Conservation (phyloP, 805 yeast species). For the Candida insectalens region DNA sequence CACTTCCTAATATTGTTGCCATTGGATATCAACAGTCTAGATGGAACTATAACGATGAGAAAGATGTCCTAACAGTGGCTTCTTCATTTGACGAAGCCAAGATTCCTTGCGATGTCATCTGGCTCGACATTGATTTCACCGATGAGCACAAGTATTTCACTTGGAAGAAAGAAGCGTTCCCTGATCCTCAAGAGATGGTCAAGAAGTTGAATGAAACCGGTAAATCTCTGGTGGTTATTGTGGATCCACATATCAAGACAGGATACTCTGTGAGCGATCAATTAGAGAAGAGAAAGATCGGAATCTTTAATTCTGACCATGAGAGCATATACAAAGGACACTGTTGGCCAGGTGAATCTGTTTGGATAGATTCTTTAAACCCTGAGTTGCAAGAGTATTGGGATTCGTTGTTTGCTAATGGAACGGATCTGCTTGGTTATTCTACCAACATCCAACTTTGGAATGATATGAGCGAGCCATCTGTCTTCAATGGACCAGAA, state of each 20-base stretch:
- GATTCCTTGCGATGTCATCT: slow-evolving; percentile 84
- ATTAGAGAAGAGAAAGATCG: slow-evolving; percentile 37
- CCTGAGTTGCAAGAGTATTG: slow-evolving; percentile 54
- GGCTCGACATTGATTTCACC: slow-evolving; percentile 94
- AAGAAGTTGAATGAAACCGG: slow-evolving; percentile 56
- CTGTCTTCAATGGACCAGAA: slow-evolving; percentile 92
- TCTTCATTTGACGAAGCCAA: slow-evolving; percentile 58
- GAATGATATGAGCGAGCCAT: slow-evolving; percentile 99
- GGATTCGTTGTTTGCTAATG: slow-evolving; percentile 40
- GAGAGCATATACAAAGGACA: slow-evolving; percentile 58
- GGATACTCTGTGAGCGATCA: slow-evolving; percentile 56
- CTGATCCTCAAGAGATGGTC: slow-evolving; percentile 66
- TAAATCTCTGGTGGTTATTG: slow-evolving; percentile 71
- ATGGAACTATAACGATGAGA: slow-evolving; percentile 91
- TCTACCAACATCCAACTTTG: slow-evolving; percentile 71
- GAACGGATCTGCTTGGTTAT: slow-evolving; percentile 33
- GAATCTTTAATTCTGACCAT: slow-evolving; percentile 29
- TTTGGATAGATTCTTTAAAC: slow-evolving; percentile 84
- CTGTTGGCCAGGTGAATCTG: slow-evolving; percentile 97
- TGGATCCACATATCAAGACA: slow-evolving; percentile 85
- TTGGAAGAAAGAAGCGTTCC: slow-evolving; percentile 71
- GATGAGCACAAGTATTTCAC: slow-evolving; percentile 83
- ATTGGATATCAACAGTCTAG: slow-evolving; percentile 94
- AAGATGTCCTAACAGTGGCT: slow-evolving; percentile 70
- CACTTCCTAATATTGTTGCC: slow-evolving; percentile 68